A percentile compares a stretch with the other conserved stretches of the same genome.
These are phyloP conservation scores for Neurospora sp. DNA, from an alignment of 495 filamentous ascomycete genomes.

Conservation along the genomic window DNA sequence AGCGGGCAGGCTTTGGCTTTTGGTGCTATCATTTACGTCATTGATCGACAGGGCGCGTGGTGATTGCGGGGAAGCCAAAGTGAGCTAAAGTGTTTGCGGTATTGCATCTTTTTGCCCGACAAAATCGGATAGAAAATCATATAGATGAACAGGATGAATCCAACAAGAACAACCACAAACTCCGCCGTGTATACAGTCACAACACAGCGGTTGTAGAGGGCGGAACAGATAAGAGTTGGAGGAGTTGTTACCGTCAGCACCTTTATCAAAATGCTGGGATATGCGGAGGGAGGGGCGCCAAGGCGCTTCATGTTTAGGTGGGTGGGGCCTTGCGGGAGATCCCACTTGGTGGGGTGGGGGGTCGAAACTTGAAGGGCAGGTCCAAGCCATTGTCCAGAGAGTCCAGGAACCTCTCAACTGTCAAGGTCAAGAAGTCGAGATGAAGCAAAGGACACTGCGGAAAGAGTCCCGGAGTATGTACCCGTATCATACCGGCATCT, in stretches of 20 bases:
- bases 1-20: not conserved
- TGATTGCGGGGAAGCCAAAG: not conserved
- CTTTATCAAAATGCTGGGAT: not conserved
- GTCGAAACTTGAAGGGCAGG: not conserved
- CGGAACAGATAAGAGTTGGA: not conserved
- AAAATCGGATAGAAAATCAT: not conserved
- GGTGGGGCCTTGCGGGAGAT: not conserved
- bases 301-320: not conserved
- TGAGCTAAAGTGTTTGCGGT: not conserved
- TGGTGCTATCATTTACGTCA: not conserved
- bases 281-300: not conserved
- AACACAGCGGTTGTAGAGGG: not conserved
- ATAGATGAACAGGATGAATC: not conserved
- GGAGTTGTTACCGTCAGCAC: not conserved
- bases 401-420: not conserved
- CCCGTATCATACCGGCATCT: not conserved
- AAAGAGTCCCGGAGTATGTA: not conserved
- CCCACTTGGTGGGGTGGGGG: not conserved
- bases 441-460: not conserved
- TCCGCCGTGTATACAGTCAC: not conserved
- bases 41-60: not conserved
- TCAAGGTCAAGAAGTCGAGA: not conserved
- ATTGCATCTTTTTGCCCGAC: not conserved
- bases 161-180: not conserved
- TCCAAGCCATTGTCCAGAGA: not conserved